These are phyloP conservation scores for Antitrichia curtipendula DNA, from an alignment of 225 moss, liverwort and hornwort genomes.

Conservation along the genomic window DNA sequence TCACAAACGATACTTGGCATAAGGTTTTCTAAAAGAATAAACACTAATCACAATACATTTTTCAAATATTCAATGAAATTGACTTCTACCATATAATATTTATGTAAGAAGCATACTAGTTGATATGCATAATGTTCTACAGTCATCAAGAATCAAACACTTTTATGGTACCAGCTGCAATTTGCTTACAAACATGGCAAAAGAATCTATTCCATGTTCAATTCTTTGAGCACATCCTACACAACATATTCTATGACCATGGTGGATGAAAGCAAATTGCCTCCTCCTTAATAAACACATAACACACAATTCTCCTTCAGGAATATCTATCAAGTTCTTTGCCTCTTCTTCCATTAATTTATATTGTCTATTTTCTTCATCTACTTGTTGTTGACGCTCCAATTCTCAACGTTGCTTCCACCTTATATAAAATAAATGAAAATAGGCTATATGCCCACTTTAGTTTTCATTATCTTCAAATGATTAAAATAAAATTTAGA, in stretches of 20 bases:
- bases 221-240: slow-evolving; percentile 65
- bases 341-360: slow-evolving; percentile 33
- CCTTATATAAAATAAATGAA: slow-evolving; percentile 1
- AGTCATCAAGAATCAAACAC: slow-evolving; percentile 26
- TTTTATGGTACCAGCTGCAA: slow-evolving; percentile 30
- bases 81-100: too few species aligned
- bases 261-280: slow-evolving; percentile 48
- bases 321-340: slow-evolving; percentile 51
- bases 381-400: slow-evolving; percentile 19
- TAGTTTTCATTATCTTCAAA: not conserved
- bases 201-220: slow-evolving; percentile 27
- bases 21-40: not conserved
- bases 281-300: slow-evolving; percentile 50
- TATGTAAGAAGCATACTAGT: not conserved
- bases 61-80: not conserved
- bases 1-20: rapidly evolving
- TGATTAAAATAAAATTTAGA: too few species aligned
- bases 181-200: slow-evolving; percentile 55
- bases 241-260: slow-evolving; percentile 60
- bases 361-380: slow-evolving; percentile 45
- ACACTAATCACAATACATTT: not conserved
- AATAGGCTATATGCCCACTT: not conserved
- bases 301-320: slow-evolving; percentile 61
- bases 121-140: not conserved
- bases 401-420: slow-evolving; percentile 31